Evolutionary conservation across 1,284 basidiomycete genomes (phyloP), one percentile per base, ranked within the genome.

Genomic region (Ustilago lituana): DNA sequence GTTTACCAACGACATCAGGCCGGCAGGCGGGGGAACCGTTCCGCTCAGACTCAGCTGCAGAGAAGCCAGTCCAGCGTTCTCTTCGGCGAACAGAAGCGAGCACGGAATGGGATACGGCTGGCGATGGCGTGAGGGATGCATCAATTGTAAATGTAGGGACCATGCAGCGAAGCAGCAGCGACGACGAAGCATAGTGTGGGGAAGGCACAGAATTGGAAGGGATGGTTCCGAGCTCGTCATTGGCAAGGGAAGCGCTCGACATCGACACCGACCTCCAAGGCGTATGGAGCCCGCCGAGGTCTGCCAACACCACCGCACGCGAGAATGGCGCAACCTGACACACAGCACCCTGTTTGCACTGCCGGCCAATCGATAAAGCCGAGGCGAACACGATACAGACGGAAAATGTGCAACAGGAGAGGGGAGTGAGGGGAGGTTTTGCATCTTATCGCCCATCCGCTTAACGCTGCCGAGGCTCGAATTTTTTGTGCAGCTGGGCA

Each of bases 261-360:
- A 45, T 45, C 39, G 9, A 29, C 23, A 23, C 17, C 22, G 7
- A 38, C 41, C 12, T 43, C 56, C 47, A 59, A 48, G n/a, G 20
- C 0, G 11, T 43, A 52, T 52, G 46, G 57, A 59, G 57, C 57
- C 49, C 57, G 50, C 31, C 8, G 23, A 19, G 26, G 8, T 38
- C n/a, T 3, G 48, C 29, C 19, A 4, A 29, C 47, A 50, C n/a
- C 37, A 50, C 43, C 19, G 49, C 24, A 1, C 8, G 11, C 26
- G n/a, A 1, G 26, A 35, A 63, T 63, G 43, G 60, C 60, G 60
- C 53, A 63, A 63, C 60, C 19, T 45, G 60, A 56, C 48, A 43
- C 35, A 26, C 20, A 35, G 24, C n/a, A n/a, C 22, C n/a, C 22
- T 37, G 35, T 35, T n/a, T n/a, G n/a, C n/a, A n/a, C n/a, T n/a